phyloP scores from a whole-genome alignment of 306 rosid species.

The Cyamopsis tetragonoloba region DNA sequence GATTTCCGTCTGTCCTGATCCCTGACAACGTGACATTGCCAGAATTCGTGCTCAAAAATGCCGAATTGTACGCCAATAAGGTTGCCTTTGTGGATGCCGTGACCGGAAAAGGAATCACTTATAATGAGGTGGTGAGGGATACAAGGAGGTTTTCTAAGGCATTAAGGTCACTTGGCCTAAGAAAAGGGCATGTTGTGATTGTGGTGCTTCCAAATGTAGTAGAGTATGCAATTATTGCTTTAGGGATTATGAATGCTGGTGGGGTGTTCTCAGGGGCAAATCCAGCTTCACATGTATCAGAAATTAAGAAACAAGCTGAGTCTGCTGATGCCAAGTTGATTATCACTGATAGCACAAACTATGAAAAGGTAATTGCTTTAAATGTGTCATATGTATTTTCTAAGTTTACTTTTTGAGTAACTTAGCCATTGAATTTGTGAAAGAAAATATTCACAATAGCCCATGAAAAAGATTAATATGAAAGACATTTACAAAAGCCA shows the following conservation, averaged over 20 bases:
- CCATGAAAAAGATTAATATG: too few relatives aligned
- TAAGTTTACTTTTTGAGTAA: too few relatives aligned
- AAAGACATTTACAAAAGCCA: too few relatives aligned
- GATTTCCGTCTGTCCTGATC: conserved; percentile 42
- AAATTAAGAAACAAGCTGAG: conserved; percentile 72
- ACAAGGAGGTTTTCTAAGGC: conserved; percentile 71
- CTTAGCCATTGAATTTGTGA: too few relatives aligned
- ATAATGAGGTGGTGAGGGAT: conserved; percentile 56
- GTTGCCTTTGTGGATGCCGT: conserved; percentile 87
- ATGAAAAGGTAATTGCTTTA: conserved; percentile 58
- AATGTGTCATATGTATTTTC: neutral
- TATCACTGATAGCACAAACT: conserved; percentile 53
- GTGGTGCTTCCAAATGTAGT: conserved; percentile 84
- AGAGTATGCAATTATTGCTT: conserved; percentile 70
- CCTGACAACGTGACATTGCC: conserved; percentile 75
- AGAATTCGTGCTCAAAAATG: conserved; percentile 66
- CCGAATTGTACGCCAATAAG: conserved; percentile 55
- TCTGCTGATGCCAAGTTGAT: conserved; percentile 72
- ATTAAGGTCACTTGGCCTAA: conserved; percentile 64
- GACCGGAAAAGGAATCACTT: conserved; percentile 60
- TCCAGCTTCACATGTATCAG: conserved; percentile 67
- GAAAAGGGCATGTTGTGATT: conserved; percentile 69
- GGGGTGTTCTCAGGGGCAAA: conserved; percentile 88
- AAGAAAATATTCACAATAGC: too few relatives aligned
- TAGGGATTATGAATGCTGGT: conserved; percentile 86